Conservation (phyloP, 2,329 filamentous ascomycete species). For the Aspergillus tanneri region DNA sequence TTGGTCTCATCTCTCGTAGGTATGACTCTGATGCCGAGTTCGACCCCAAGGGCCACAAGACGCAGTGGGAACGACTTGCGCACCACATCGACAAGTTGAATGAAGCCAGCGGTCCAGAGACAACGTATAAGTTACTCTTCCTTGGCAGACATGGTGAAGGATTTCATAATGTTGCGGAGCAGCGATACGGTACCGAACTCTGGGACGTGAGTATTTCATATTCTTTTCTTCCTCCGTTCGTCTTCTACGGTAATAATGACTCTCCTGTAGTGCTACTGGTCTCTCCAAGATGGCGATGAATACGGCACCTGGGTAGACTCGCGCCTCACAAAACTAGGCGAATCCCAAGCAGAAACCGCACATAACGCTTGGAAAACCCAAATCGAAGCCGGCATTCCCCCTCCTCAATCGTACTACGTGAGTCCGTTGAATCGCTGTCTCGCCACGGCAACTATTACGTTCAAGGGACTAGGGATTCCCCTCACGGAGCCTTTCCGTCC, state of each 20-base stretch:
- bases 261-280: slow-evolving; percentile 56
- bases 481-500: slow-evolving; percentile 51
- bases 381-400: slow-evolving; percentile 50
- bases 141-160: slow-evolving; percentile 63
- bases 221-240: too few relatives aligned
- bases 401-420: slow-evolving; percentile 57
- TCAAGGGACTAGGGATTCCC: slow-evolving; percentile 49
- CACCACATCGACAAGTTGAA: slow-evolving; percentile 51
- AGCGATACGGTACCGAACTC: slow-evolving; percentile 56
- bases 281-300: slow-evolving; percentile 56
- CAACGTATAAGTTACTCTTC: slow-evolving; percentile 57
- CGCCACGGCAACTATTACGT: slow-evolving; percentile 57
- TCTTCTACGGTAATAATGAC: too few relatives aligned
- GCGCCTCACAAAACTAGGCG: slow-evolving; percentile 54
- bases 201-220: slow-evolving; percentile 54
- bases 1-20: slow-evolving; percentile 50
- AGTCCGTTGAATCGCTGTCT: slow-evolving; percentile 60
- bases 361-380: slow-evolving; percentile 51
- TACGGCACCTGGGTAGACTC: slow-evolving; percentile 59
- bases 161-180: slow-evolving; percentile 61
- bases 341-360: slow-evolving; percentile 50
- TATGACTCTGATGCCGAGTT: slow-evolving; percentile 44
- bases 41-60: slow-evolving; percentile 36
- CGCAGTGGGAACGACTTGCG: slow-evolving; percentile 57
- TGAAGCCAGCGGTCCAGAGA: slow-evolving; percentile 33